These are phyloP conservation scores for Erodium trifolium DNA, from an alignment of 441 rosid species.

Conservation along the genomic window DNA sequence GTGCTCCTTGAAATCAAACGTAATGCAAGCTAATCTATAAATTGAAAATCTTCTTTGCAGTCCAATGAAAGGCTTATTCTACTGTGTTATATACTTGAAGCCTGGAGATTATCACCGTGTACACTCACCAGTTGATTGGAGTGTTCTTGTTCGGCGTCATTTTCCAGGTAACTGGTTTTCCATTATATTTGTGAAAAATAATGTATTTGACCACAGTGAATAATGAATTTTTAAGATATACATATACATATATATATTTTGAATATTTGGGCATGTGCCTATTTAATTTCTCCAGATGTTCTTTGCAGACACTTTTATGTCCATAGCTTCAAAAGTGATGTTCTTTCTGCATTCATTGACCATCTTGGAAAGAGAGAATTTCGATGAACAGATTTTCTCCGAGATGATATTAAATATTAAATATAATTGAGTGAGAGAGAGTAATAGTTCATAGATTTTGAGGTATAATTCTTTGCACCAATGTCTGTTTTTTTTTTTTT, in stretches of 20 bases:
- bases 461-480: too few relatives aligned
- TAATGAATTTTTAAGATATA: background rate
- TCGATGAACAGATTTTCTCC: background rate
- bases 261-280: background rate
- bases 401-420: background rate
- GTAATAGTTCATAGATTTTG: too few relatives aligned
- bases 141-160: slow-evolving; percentile 70
- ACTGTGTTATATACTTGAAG: slow-evolving; percentile 84
- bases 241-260: background rate
- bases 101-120: slow-evolving; percentile 92
- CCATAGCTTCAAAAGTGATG: background rate
- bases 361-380: background rate
- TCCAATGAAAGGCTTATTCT: slow-evolving; percentile 79
- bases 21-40: background rate
- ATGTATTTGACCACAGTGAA: slow-evolving; percentile 2
- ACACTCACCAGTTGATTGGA: slow-evolving; percentile 93
- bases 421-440: too few relatives aligned
- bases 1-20: slow-evolving; percentile 6
- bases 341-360: background rate
- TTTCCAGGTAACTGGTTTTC: slow-evolving; percentile 57
- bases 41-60: slow-evolving; percentile 39
- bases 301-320: background rate
- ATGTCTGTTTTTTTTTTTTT: too few relatives aligned
- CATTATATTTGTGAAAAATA: background rate
- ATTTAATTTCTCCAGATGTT: background rate